These are phyloP conservation scores for Pharus latifolius DNA, from an alignment of 176 grass and related monocot genomes.

Conservation along the genomic window DNA sequence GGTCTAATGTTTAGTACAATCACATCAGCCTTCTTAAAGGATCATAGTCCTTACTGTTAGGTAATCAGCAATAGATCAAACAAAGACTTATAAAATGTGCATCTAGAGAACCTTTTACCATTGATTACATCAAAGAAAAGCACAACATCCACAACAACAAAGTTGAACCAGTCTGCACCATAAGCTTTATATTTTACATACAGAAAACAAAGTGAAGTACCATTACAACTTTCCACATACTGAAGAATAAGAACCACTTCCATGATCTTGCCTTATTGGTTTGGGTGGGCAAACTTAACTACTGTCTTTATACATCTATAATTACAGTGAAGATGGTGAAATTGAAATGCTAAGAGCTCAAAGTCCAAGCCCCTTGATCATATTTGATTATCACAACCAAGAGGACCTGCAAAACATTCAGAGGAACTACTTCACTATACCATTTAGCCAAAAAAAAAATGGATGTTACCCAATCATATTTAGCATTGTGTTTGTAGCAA, in stretches of 20 bases:
- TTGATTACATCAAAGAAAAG: no score
- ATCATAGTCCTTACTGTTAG: no score
- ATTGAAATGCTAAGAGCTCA: not conserved
- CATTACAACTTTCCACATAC: not conserved
- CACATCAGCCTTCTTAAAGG: no score
- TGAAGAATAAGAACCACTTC: not conserved
- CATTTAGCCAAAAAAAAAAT: not conserved
- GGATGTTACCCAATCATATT: not conserved
- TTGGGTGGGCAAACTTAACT: not conserved
- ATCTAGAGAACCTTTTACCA: no score
- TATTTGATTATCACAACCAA: not conserved
- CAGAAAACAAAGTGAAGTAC: no score
- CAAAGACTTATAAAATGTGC: no score
- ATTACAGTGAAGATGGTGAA: not conserved
- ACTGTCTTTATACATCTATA: not conserved
- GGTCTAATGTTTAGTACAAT: no score
- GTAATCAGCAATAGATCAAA: no score
- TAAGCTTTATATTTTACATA: no score
- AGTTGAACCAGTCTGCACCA: no score
- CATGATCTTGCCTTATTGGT: not conserved
- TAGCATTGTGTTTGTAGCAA: not conserved
- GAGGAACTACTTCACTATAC: not conserved
- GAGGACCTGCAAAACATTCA: not conserved
- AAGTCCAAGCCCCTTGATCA: not conserved
- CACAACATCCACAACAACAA: no score